Base-by-base conservation (phyloP, 192 early-diverging fungal genomes). In the Backusella australiensis region DNA sequence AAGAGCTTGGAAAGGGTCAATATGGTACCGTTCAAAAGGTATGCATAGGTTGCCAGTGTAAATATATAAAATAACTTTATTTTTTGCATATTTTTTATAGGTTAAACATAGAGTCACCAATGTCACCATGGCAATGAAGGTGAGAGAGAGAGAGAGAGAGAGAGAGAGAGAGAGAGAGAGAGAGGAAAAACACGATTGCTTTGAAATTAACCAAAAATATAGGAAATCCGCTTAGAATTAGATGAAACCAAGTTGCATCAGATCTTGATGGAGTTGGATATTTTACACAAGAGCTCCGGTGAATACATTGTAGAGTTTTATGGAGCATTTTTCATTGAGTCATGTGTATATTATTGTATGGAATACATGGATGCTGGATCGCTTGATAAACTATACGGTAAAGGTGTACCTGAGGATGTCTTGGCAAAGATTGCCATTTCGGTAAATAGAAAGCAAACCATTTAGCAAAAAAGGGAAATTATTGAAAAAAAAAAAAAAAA, bases 311-410 rank as follows among this genome's bases (percentile, higher is more conserved):
- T 99, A n/a, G 96, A 97, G 35, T 99, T 99, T 77, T 99, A 98
- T 85, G 97, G 97, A 7, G 96, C 96, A 0, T 99, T 98, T 83
- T 96, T 97, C 72, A 91, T 95, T 74, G 97, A 98, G 77, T 92
- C 92, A n/a, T 95, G 94, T 81, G 97, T 98, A 9, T 98, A 97
- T 81, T 96, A 96, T 78, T 96, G 94, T 78, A 99, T 99, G 95
- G 97, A 99, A 83, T 99, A 89, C 78, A 99, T 99, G 97, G 97
- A 99, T 77, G 94, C 90, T 59, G 97, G 96, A 49, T 96, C 95
- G n/a, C 78, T 98, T 44, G 95, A 97, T 76, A 89, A 89, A 19
- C 80, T 98, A 36, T 96, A 97, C 71, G 85, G 89, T 17, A 86
- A 87, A 34, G 95, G 95, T 32, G 88, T 95, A 3, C 93, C 93